Percentiles rank a stretch among this genome's conserved stretches.
Evolutionary conservation across 805 yeast genomes (phyloP).

Genomic region (Pichia kluyveri): DNA sequence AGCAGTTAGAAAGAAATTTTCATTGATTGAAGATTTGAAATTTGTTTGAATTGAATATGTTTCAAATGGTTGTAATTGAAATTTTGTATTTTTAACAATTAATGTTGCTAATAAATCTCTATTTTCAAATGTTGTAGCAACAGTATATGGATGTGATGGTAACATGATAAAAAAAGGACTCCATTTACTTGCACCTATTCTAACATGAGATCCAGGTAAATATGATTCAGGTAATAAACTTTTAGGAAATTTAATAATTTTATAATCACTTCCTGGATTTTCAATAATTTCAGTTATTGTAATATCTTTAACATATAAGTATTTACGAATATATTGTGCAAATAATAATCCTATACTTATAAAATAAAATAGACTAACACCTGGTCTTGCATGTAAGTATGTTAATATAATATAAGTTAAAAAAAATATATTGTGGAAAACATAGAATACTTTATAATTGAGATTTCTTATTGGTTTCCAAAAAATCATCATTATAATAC

Average conservation of each 20-base stretch:
- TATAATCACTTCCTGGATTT: conserved; percentile 9
- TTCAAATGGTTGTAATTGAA: conserved; percentile 24
- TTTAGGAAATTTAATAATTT: conserved; percentile 11
- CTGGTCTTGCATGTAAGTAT: conserved; percentile 64
- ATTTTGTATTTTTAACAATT: conserved; percentile 36
- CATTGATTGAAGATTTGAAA: conserved; percentile 33
- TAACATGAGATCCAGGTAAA: conserved; percentile 49
- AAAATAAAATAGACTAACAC: conserved; percentile 33
- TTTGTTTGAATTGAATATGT: conserved; percentile 33
- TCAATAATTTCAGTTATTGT: conserved; percentile 14
- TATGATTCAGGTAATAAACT: conserved; percentile 18
- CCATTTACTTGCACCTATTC: conserved; percentile 33
- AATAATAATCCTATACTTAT: conserved; percentile 24
- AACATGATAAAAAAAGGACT: conserved; percentile 37
- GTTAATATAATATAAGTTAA: conserved; percentile 36
- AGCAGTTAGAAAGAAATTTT: conserved; percentile 37
- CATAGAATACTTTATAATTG: conserved; percentile 45
- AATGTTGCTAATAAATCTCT: conserved; percentile 31
- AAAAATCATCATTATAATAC: conserved; percentile 31
- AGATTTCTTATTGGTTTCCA: conserved; percentile 39
- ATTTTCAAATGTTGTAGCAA: conserved; percentile 31
- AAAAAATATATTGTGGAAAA: conserved; percentile 45
- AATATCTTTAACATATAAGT: conserved; percentile 15
- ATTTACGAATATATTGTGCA: conserved; percentile 30
- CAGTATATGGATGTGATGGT: conserved; percentile 64